Evolutionary conservation across 2,329 filamentous ascomycete species (phyloP).

Genomic region (Aspergillus sp.): DNA sequence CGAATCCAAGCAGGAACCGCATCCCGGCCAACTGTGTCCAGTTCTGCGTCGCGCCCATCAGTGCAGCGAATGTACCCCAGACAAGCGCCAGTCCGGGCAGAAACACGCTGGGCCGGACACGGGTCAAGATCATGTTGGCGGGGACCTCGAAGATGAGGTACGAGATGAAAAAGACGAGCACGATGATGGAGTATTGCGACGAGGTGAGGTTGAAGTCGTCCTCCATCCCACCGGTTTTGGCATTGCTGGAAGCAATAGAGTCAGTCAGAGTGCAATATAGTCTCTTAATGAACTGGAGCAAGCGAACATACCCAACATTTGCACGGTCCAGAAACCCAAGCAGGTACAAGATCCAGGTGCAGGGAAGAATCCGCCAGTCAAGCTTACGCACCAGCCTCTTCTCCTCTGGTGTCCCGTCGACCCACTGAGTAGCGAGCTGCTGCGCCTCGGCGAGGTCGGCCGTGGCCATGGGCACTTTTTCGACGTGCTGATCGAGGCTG

Average conservation of each 20-base stretch:
- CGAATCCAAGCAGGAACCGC: constrained; percentile 8
- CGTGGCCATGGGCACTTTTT: background rate
- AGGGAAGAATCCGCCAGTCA: constrained; percentile 12
- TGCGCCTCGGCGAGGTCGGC: background rate
- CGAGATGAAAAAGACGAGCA: constrained; percentile 33
- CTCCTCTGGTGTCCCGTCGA: constrained; percentile 1
- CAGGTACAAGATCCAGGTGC: constrained; percentile 9
- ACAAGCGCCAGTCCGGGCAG: constrained; percentile 17
- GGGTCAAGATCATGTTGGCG: constrained; percentile 29
- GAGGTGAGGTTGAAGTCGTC: constrained; percentile 16
- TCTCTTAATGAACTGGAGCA: background rate
- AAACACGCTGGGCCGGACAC: constrained; percentile 29
- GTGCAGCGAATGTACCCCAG: constrained; percentile 10
- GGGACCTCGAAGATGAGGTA: constrained; percentile 33
- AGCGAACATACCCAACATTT: constrained; percentile 1
- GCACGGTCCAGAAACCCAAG: constrained; percentile 7
- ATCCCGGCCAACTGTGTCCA: constrained; percentile 7
- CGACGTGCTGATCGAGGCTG: background rate
- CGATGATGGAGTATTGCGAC: constrained; percentile 32
- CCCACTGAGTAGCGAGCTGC: background rate
- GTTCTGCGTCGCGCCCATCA: constrained; percentile 11
- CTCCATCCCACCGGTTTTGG: constrained; percentile 14
- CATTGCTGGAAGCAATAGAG: constrained; percentile 2
- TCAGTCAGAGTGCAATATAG: background rate
- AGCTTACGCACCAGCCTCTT: constrained; percentile 8